phyloP scores from a whole-genome alignment of 805 yeast genomes.

The Zygoascus biomembranicola region DNA sequence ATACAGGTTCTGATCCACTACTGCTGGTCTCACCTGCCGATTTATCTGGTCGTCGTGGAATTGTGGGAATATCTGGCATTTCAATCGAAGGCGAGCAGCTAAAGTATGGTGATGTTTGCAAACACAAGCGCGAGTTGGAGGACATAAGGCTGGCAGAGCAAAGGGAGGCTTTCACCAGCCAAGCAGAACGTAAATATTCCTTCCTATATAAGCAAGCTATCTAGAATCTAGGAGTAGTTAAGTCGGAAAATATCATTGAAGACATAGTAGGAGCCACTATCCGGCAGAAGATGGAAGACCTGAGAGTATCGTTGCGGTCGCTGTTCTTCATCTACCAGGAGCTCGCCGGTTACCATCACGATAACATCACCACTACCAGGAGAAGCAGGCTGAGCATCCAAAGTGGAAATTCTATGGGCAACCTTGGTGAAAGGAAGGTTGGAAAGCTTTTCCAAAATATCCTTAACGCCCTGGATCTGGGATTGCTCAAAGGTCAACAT shows the following conservation, averaged over 20 bases:
- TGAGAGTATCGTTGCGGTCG: constrained; percentile 96
- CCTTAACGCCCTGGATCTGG: constrained; percentile 90
- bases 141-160: neutral
- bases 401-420: constrained; percentile 84
- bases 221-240: constrained; percentile 31
- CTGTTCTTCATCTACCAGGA: constrained; percentile 86
- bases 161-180: neutral
- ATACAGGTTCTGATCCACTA: neutral
- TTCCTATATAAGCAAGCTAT: neutral
- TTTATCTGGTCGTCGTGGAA: neutral
- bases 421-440: constrained; percentile 90
- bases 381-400: constrained; percentile 97
- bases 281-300: constrained; percentile 94
- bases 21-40: neutral
- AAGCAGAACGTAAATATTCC: neutral
- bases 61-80: neutral
- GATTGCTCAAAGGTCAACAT: constrained; percentile 95
- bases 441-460: constrained; percentile 83
- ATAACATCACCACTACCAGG: constrained; percentile 79
- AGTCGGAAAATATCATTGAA: constrained; percentile 96
- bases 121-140: too few relatives aligned
- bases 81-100: neutral
- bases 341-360: constrained; percentile 96
- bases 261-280: constrained; percentile 82
- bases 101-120: too few relatives aligned